phyloP scores from a whole-genome alignment of 2,329 filamentous ascomycete genomes.

The Hypoxylon sp. region DNA sequence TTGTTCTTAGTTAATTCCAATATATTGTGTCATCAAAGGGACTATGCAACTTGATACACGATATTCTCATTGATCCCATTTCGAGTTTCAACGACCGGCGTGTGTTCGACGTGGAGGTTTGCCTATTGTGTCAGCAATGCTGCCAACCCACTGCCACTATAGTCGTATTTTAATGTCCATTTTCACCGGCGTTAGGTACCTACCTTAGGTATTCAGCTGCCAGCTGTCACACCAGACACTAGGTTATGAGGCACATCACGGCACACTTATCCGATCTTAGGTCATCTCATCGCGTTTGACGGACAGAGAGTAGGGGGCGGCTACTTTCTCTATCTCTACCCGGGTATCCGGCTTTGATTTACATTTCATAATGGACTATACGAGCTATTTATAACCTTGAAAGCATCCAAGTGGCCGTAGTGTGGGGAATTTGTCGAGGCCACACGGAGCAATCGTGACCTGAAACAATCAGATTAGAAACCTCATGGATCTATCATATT shows the following conservation, averaged over 20 bases:
- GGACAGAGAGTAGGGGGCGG: not conserved
- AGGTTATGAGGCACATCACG: not conserved
- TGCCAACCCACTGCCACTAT: no score
- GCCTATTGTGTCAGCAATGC: not conserved
- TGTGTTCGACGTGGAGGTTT: not conserved
- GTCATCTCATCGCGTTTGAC: not conserved
- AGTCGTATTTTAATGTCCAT: not conserved
- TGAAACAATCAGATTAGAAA: conserved; percentile 10
- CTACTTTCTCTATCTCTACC: not conserved
- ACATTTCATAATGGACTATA: no score
- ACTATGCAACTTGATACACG: not conserved
- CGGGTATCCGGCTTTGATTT: no score
- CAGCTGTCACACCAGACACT: no score
- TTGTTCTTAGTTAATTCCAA: not conserved
- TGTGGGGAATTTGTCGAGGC: not conserved
- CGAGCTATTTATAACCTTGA: no score
- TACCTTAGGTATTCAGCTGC: no score
- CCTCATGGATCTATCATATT: conserved; percentile 24
- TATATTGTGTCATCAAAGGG: no score
- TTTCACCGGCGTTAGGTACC: no score
- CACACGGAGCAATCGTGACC: not conserved
- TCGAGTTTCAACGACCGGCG: not conserved
- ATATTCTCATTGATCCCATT: not conserved
- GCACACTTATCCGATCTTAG: not conserved
- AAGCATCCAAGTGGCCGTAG: not conserved